Conservation (phyloP, 441 rosid genomes). For the Populus hybrid region DNA sequence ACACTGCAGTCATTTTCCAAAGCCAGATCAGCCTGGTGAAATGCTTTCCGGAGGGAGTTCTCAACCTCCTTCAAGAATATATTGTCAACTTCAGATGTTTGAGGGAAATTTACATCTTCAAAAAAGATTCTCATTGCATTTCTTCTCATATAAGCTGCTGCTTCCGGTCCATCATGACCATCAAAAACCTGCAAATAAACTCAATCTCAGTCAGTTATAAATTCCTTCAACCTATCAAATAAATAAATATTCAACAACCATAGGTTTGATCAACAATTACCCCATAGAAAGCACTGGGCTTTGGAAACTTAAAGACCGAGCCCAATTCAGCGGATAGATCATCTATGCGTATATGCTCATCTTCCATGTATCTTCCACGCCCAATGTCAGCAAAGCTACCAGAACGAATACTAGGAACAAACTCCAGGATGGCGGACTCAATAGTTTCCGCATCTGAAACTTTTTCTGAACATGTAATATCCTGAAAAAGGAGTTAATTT, state of each 20-base stretch:
- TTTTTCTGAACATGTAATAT: conserved; percentile 29
- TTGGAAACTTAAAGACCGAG: conserved; percentile 34
- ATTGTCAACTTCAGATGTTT: conserved; percentile 48
- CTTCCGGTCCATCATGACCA: conserved; percentile 90
- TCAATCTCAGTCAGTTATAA: conserved; percentile 3
- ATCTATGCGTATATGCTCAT: conserved; percentile 75
- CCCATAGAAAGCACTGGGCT: conserved; percentile 86
- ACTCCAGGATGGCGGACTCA: conserved; percentile 37
- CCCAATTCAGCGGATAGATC: conserved; percentile 53
- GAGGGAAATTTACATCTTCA: conserved; percentile 70
- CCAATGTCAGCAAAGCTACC: conserved; percentile 89
- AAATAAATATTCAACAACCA: background rate
- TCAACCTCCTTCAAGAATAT: conserved; percentile 50
- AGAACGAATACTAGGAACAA: conserved; percentile 67
- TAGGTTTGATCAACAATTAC: conserved; percentile 31
- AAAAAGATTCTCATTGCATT: conserved; percentile 61
- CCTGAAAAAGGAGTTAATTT: conserved; percentile 30
- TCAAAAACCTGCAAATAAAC: conserved; percentile 65
- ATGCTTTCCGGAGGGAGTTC: conserved; percentile 68
- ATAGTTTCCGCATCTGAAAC: conserved; percentile 27
- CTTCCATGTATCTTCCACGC: conserved; percentile 80
- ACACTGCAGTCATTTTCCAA: conserved; percentile 71
- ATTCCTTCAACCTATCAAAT: background rate
- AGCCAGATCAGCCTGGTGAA: conserved; percentile 68
- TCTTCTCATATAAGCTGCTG: conserved; percentile 65